Evolutionary conservation across 768 basidiomycete species (phyloP).

Genomic region (Suillus luteus): DNA sequence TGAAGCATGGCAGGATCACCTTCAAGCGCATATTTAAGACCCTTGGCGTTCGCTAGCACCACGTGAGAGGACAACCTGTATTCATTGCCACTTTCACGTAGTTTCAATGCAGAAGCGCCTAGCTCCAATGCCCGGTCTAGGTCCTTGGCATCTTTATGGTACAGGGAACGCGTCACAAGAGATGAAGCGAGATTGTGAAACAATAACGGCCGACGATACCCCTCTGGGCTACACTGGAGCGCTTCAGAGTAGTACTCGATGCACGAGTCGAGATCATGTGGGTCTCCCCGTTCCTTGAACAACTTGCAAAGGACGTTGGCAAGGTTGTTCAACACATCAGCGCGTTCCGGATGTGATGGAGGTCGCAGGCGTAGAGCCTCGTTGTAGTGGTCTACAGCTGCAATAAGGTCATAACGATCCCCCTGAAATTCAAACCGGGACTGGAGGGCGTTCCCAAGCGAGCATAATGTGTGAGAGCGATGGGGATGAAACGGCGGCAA

Average conservation of each 20-base stretch:
- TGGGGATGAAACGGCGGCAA: slow-evolving; percentile 7
- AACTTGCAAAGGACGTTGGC: slow-evolving; percentile 24
- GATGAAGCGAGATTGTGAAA: slow-evolving; percentile 22
- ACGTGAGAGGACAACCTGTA: neutral
- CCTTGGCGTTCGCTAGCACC: neutral
- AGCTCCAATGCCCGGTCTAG: slow-evolving; percentile 29
- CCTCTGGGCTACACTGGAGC: slow-evolving; percentile 19
- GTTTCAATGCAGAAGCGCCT: slow-evolving; percentile 19
- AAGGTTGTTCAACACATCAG: slow-evolving; percentile 16
- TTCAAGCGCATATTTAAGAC: neutral
- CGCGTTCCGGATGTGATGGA: slow-evolving; percentile 14
- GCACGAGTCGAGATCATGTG: slow-evolving; percentile 26
- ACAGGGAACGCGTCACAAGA: slow-evolving; percentile 19
- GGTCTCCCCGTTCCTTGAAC: slow-evolving; percentile 25
- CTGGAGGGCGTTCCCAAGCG: slow-evolving; percentile 22
- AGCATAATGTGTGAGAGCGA: slow-evolving; percentile 18
- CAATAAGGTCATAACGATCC: slow-evolving; percentile 3
- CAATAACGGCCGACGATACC: neutral
- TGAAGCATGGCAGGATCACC: slow-evolving; percentile 27
- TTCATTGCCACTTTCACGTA: slow-evolving; percentile 28
- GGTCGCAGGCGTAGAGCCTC: slow-evolving; percentile 11
- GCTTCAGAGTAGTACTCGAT: slow-evolving; percentile 32
- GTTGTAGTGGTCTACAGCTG: slow-evolving; percentile 4
- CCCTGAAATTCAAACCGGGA: slow-evolving; percentile 8
- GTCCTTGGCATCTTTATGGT: slow-evolving; percentile 22